phyloP scores from a whole-genome alignment of 2,329 filamentous ascomycete genomes.

The Calonectria leucothoes region DNA sequence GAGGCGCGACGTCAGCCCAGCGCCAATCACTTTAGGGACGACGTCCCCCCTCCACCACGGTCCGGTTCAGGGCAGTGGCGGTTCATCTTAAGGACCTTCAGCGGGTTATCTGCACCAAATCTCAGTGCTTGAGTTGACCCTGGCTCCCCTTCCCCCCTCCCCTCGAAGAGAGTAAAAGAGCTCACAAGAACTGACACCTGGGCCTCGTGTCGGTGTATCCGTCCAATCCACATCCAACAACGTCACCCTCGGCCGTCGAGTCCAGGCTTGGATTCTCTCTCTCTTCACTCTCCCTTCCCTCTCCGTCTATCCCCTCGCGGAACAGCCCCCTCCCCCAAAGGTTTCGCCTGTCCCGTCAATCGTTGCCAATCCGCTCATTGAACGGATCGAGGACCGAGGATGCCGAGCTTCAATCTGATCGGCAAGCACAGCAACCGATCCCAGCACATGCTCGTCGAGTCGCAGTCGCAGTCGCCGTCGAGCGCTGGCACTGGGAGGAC shows the following conservation, averaged over 20 bases:
- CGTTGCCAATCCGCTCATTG: slow-evolving; percentile 12
- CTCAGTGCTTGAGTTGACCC: slow-evolving; percentile 1
- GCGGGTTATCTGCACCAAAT: slow-evolving; percentile 13
- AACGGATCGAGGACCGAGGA: slow-evolving; percentile 41
- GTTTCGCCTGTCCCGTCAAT: slow-evolving; percentile 17
- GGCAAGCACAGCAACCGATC: slow-evolving; percentile 68
- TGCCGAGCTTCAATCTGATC: slow-evolving; percentile 66
- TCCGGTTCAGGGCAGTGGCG: slow-evolving; percentile 9
- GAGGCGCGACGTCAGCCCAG: slow-evolving; percentile 22
- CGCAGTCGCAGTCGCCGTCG: slow-evolving; percentile 53
- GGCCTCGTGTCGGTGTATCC: slow-evolving; percentile 21
- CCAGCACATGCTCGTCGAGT: slow-evolving; percentile 65
- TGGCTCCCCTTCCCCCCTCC: neutral
- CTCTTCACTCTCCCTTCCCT: slow-evolving; percentile 14
- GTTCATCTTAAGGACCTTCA: slow-evolving; percentile 15
- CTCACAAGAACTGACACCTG: slow-evolving; percentile 15
- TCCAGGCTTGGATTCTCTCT: slow-evolving; percentile 15
- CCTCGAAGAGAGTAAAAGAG: neutral
- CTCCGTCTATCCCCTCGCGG: slow-evolving; percentile 15
- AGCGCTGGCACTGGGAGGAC: slow-evolving; percentile 37
- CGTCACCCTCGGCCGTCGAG: slow-evolving; percentile 19
- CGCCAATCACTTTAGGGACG: slow-evolving; percentile 8
- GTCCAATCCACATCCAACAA: slow-evolving; percentile 20
- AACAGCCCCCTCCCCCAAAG: neutral
- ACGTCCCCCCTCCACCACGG: slow-evolving; percentile 12